A percentile compares a stretch with the other conserved stretches of the same genome.
phyloP scores from a whole-genome alignment of 2,329 filamentous ascomycete species.

The Remersonia thermophila region DNA sequence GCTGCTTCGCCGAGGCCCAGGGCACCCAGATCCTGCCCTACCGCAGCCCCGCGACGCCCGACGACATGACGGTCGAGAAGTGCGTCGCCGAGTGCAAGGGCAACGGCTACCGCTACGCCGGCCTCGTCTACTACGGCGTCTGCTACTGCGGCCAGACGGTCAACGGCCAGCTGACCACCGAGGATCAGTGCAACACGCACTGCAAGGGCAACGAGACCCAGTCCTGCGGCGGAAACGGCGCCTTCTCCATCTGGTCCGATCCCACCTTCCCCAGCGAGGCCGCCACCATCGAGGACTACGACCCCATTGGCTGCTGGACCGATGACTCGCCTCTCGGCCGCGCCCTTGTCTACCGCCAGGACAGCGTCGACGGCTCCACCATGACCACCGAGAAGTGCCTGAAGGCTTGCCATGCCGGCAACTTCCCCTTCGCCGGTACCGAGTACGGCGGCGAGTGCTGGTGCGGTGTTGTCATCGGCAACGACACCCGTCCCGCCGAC shows the following conservation, averaged over 20 bases:
- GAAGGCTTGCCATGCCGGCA: constrained; percentile 28
- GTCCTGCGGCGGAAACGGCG: constrained; percentile 34
- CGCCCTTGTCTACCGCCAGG: constrained; percentile 33
- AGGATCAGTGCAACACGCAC: constrained; percentile 44
- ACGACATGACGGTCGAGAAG: constrained; percentile 34
- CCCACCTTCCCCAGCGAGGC: constrained; percentile 35
- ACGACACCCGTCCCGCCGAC: constrained; percentile 27
- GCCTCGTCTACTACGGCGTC: constrained; percentile 37
- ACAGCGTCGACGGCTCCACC: constrained; percentile 22
- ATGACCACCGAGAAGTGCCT: constrained; percentile 34
- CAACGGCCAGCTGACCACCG: constrained; percentile 37
- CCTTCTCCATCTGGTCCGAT: constrained; percentile 37
- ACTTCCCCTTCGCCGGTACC: constrained; percentile 36
- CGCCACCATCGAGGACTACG: constrained; percentile 39
- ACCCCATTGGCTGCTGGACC: constrained; percentile 49
- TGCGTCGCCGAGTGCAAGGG: constrained; percentile 39
- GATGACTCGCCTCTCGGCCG: constrained; percentile 30
- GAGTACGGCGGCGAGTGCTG: constrained; percentile 37
- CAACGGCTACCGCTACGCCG: constrained; percentile 37
- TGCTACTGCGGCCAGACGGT: constrained; percentile 43
- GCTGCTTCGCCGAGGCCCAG: constrained; percentile 32
- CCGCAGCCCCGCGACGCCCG: constrained; percentile 22
- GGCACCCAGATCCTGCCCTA: constrained; percentile 27
- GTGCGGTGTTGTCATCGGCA: constrained; percentile 41
- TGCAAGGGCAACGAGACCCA: constrained; percentile 35